Conservation (phyloP, 1,284 basidiomycete species). For the Xanthoconium separans region DNA sequence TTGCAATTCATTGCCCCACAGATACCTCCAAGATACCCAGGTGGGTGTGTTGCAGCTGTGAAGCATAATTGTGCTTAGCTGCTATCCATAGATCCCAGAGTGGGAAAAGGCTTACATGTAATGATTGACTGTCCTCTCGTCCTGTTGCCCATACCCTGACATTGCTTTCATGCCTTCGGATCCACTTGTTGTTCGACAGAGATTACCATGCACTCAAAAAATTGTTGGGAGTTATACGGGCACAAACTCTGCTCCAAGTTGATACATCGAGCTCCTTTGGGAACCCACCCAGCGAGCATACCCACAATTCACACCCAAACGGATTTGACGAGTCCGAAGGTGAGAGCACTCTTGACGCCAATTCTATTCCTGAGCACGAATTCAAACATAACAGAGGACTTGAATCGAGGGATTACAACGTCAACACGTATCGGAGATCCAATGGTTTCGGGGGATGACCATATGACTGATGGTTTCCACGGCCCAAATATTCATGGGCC, state of each 20-base stretch:
- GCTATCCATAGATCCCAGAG: constrained; percentile 59
- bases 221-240: constrained; percentile 56
- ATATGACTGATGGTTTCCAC: neutral
- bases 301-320: neutral
- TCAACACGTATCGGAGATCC: neutral
- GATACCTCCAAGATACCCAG: constrained; percentile 72
- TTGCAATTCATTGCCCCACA: constrained; percentile 15
- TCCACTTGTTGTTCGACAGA: constrained; percentile 36
- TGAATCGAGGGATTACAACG: neutral
- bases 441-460: neutral
- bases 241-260: constrained; percentile 19
- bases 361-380: neutral
- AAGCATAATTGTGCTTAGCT: neutral
- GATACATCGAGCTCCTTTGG: constrained; percentile 20
- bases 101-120: constrained; percentile 85
- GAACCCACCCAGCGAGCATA: neutral
- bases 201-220: constrained; percentile 76
- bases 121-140: constrained; percentile 16
- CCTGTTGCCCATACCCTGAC: constrained; percentile 1
- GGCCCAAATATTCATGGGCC: neutral
- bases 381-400: constrained; percentile 4
- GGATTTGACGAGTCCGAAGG: constrained; percentile 9
- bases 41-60: constrained; percentile 34
- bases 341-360: neutral
- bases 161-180: neutral